phyloP scores from a whole-genome alignment of 305 asterid genomes.

The Nicotiana rustica region DNA sequence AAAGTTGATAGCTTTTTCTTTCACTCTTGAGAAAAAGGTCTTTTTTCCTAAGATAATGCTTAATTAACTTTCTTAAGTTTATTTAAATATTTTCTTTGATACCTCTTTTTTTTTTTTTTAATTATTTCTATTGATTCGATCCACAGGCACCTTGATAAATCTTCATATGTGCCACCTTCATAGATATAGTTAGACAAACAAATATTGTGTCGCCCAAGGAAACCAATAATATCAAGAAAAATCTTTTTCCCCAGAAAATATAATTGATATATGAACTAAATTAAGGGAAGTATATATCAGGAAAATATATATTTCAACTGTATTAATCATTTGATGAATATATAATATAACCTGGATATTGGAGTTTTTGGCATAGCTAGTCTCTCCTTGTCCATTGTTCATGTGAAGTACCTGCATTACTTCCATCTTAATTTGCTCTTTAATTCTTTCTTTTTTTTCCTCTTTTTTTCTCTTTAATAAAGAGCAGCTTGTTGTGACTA shows the following conservation, averaged over 20 bases:
- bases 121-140: background rate
- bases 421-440: constrained; percentile 42
- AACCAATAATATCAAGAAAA: background rate
- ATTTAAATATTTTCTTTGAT: too few relatives aligned
- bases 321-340: background rate
- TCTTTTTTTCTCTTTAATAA: background rate
- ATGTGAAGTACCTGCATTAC: constrained; percentile 58
- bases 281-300: background rate
- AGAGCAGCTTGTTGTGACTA: background rate
- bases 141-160: background rate
- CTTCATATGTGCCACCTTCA: background rate
- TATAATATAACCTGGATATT: constrained; percentile 51
- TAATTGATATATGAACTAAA: background rate
- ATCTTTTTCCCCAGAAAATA: background rate
- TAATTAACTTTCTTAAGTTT: too few relatives aligned
- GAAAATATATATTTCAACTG: background rate
- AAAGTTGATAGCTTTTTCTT: background rate
- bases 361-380: constrained; percentile 68
- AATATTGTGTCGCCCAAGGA: background rate
- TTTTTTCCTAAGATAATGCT: too few relatives aligned
- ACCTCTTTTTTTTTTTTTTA: too few relatives aligned
- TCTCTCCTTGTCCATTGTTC: constrained; percentile 73
- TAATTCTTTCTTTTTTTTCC: background rate
- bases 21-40: background rate
- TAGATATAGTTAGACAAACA: background rate